These are phyloP conservation scores for Fusarium sarcochroum DNA, from an alignment of 2,329 filamentous ascomycete genomes.

Conservation along the genomic window DNA sequence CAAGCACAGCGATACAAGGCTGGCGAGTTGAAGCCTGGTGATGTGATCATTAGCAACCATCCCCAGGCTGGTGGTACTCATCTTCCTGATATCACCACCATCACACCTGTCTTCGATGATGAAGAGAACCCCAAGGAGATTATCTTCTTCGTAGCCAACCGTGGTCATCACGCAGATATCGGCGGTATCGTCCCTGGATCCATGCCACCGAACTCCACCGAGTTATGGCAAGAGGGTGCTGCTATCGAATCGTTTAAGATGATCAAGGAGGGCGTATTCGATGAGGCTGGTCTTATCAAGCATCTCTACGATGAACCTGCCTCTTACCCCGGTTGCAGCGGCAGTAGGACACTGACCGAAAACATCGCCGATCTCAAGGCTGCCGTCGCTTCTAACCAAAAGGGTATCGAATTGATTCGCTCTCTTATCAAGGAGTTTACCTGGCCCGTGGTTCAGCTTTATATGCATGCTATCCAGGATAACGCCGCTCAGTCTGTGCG, in stretches of 20 bases:
- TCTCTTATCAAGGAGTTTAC: conserved; percentile 83
- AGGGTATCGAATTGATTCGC: conserved; percentile 83
- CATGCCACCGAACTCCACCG: conserved; percentile 79
- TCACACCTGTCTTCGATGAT: conserved; percentile 50
- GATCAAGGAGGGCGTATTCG: conserved; percentile 46
- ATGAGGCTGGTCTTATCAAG: conserved; percentile 68
- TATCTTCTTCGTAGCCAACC: conserved; percentile 53
- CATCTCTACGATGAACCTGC: conserved; percentile 63
- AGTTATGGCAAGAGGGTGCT: conserved; percentile 71
- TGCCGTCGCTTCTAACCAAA: conserved; percentile 87
- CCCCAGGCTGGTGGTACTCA: conserved; percentile 49
- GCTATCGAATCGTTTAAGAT: conserved; percentile 62
- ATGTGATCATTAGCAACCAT: conserved; percentile 44
- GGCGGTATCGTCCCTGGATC: conserved; percentile 78
- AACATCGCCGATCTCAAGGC: conserved; percentile 91
- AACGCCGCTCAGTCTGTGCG: conserved; percentile 85
- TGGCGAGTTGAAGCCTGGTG: conserved; percentile 39
- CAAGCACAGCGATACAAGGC: conserved; percentile 39
- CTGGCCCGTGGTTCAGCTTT: conserved; percentile 82
- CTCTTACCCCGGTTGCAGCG: conserved; percentile 60
- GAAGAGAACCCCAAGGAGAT: conserved; percentile 49
- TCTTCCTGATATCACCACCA: conserved; percentile 48
- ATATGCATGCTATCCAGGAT: conserved; percentile 86
- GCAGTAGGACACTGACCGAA: conserved; percentile 79
- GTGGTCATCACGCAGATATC: conserved; percentile 54